A percentile compares a stretch with the other conserved stretches of the same genome.
Conservation (phyloP, 805 yeast species). For the Kluyveromyces wickerhamii region DNA sequence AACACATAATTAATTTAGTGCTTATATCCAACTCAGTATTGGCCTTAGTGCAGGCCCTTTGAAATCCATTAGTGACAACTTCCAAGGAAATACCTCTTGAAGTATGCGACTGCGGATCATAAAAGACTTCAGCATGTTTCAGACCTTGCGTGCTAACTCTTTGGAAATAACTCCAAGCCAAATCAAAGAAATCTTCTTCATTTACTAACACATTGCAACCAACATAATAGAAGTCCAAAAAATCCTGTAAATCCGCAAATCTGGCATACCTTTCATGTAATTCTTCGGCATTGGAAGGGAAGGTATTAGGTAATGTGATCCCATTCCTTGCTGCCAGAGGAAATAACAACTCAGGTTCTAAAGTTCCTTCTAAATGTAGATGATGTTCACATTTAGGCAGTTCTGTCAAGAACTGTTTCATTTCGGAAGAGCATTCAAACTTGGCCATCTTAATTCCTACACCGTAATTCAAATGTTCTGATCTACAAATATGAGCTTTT, state of each 20-base stretch:
- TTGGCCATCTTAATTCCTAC: conserved; percentile 12
- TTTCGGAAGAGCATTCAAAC: conserved; percentile 30
- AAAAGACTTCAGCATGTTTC: conserved; percentile 67
- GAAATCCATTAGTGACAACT: conserved; percentile 55
- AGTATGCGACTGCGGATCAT: conserved; percentile 80
- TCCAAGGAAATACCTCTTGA: conserved; percentile 56
- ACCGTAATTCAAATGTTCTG: not conserved
- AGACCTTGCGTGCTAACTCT: conserved; percentile 54
- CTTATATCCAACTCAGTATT: conserved; percentile 51
- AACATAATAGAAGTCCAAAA: conserved; percentile 68
- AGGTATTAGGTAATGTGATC: conserved; percentile 49
- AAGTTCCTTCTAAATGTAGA: conserved; percentile 75
- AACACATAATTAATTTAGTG: conserved; percentile 71
- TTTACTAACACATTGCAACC: conserved; percentile 69
- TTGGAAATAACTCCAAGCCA: conserved; percentile 66
- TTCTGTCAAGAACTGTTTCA: conserved; percentile 50
- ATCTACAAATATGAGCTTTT: not conserved
- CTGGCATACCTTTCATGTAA: conserved; percentile 50
- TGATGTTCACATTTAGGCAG: conserved; percentile 87
- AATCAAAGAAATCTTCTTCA: conserved; percentile 67
- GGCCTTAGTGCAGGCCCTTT: conserved; percentile 61
- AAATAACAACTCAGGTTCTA: conserved; percentile 68
- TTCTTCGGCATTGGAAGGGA: conserved; percentile 53
- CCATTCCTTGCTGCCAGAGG: conserved; percentile 59
- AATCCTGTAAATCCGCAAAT: conserved; percentile 68